These are phyloP conservation scores for Pythium guiyangense DNA, from an alignment of 352 stramenopile species.

Conservation along the genomic window DNA sequence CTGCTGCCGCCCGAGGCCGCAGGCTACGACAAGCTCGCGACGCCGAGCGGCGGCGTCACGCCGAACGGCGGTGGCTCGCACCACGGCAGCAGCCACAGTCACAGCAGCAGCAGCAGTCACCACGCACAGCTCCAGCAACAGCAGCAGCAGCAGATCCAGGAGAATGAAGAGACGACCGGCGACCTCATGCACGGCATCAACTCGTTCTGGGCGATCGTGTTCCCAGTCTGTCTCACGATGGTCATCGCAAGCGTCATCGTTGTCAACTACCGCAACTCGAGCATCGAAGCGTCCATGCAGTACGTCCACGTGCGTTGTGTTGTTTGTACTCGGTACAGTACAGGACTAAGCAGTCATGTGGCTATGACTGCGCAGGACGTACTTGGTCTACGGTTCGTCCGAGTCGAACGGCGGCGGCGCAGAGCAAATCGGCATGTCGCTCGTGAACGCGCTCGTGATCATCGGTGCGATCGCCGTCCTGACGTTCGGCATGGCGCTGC, in stretches of 20 bases:
- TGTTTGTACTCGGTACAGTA: too few relatives aligned
- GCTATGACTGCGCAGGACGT: constrained; percentile 32
- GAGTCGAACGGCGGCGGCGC: constrained; percentile 27
- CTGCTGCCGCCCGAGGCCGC: constrained; percentile 18
- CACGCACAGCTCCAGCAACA: constrained; percentile 11
- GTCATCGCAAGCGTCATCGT: constrained; percentile 74
- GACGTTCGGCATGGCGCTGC: constrained; percentile 87
- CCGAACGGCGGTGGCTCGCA: constrained; percentile 1
- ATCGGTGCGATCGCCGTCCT: constrained; percentile 79
- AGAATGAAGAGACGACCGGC: constrained; percentile 34
- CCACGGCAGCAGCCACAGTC: constrained; percentile 6
- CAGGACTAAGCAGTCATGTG: background rate
- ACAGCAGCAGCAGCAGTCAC: constrained; percentile 5
- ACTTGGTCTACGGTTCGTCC: constrained; percentile 75
- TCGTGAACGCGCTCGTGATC: constrained; percentile 89
- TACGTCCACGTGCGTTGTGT: constrained; percentile 18
- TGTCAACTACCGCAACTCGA: constrained; percentile 79
- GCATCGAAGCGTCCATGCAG: constrained; percentile 77
- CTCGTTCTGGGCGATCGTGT: constrained; percentile 85
- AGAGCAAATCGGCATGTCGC: constrained; percentile 50
- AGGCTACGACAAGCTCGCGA: constrained; percentile 61
- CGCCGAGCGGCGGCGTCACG: constrained; percentile 27
- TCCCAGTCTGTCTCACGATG: constrained; percentile 81
- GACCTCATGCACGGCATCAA: constrained; percentile 87
- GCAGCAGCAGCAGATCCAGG: constrained; percentile 14